A percentile compares a stretch with the other conserved stretches of the same genome.
Evolutionary conservation across 1,139 yeast genomes (phyloP).

Genomic region (Protomyces pachydermus): DNA sequence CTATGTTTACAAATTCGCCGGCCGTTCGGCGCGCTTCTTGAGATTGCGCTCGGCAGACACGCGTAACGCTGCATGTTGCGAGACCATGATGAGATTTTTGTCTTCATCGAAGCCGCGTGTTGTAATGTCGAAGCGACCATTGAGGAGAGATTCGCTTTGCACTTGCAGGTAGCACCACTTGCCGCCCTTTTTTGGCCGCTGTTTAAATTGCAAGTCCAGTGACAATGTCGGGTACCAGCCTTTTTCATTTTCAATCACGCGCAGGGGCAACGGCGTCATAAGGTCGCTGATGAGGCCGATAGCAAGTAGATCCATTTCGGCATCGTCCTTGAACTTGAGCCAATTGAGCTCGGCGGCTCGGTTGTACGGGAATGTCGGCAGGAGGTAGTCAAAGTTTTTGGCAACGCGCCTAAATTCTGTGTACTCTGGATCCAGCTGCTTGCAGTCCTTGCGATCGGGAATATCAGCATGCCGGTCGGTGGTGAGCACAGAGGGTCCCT

Average conservation of each 20-base stretch:
- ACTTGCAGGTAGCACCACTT: constrained; percentile 7
- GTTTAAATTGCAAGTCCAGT: constrained; percentile 19
- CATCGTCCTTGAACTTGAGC: constrained; percentile 15
- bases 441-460: constrained; percentile 3
- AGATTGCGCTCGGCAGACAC: constrained; percentile 12
- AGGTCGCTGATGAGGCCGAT: constrained; percentile 19
- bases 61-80: constrained; percentile 17
- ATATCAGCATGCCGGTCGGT: constrained; percentile 1
- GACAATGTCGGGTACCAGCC: constrained; percentile 25
- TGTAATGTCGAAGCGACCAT: constrained; percentile 22
- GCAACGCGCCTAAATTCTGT: constrained; percentile 19
- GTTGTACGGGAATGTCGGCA: neutral
- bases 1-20: neutral
- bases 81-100: constrained; percentile 7
- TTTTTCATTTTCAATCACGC: constrained; percentile 5
- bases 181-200: constrained; percentile 2
- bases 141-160: constrained; percentile 15
- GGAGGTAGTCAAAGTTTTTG: constrained; percentile 17
- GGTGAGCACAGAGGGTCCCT: constrained; percentile 6
- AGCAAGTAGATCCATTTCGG: constrained; percentile 17
- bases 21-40: constrained; percentile 6
- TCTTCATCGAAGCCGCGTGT: constrained; percentile 16
- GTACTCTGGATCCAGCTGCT: neutral
- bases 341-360: constrained; percentile 13
- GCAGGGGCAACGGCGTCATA: constrained; percentile 23